Evolutionary conservation across 1,284 basidiomycete genomes (phyloP).

Genomic region (Ceraceosorus guamensis): DNA sequence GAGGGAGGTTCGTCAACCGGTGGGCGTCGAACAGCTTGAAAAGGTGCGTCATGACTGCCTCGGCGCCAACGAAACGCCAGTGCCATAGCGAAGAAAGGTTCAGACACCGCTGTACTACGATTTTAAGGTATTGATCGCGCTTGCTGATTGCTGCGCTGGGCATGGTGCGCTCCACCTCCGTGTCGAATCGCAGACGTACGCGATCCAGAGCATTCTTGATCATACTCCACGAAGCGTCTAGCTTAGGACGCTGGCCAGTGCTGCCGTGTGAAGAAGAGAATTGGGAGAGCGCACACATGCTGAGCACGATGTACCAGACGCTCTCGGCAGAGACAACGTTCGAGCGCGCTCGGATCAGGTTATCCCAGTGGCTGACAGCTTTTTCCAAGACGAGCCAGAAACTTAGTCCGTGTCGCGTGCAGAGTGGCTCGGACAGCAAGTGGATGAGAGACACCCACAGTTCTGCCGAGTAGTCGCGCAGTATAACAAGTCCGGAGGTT

Average conservation of each 20-base stretch:
- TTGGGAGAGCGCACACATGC: constrained; percentile 68
- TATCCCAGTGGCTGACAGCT: constrained; percentile 23
- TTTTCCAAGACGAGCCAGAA: constrained; percentile 31
- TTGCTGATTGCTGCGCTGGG: constrained; percentile 55
- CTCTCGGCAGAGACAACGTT: constrained; percentile 51
- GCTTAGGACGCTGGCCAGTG: constrained; percentile 52
- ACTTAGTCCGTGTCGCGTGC: constrained; percentile 19
- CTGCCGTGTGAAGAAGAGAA: constrained; percentile 62
- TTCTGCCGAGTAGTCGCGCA: constrained; percentile 57
- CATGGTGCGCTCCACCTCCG: constrained; percentile 53
- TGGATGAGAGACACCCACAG: constrained; percentile 73
- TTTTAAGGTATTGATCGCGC: constrained; percentile 68
- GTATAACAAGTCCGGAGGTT: not conserved
- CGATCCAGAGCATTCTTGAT: constrained; percentile 19
- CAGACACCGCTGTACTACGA: constrained; percentile 68
- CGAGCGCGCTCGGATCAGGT: constrained; percentile 53
- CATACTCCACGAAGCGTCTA: constrained; percentile 64
- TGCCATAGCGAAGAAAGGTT: constrained; percentile 64
- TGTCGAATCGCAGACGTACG: constrained; percentile 57
- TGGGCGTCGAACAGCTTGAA: constrained; percentile 72
- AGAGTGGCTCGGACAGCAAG: constrained; percentile 40
- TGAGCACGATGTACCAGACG: constrained; percentile 66
- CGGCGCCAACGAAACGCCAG: constrained; percentile 59
- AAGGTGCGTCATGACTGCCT: constrained; percentile 61
- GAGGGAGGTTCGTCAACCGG: constrained; percentile 67